Evolutionary conservation across 2,329 filamentous ascomycete genomes (phyloP), one percentile per base, ranked within the genome.

Genomic region (Pseudocercospora cruenta): DNA sequence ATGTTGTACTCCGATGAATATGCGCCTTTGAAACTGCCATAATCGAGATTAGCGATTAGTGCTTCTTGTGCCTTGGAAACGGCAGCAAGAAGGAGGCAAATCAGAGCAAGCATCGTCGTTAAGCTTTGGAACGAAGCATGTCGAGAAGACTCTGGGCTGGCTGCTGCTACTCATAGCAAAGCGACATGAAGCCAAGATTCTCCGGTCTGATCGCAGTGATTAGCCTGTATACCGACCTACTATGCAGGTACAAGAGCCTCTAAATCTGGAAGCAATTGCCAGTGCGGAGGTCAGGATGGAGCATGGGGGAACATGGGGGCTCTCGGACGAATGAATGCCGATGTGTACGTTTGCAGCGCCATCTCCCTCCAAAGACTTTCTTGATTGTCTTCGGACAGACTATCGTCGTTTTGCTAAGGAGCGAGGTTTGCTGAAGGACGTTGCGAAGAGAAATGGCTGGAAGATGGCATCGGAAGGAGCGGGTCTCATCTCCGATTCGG

Each of bases 11-110:
- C 47, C 19, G 63, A 24, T 2, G 66, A 69, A 64, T 69, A 72
- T 10, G 69, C 60, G 49, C 70, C 71, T 21, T 60, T 31, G 64
- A 73, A 73, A 4, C 58, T 70, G 49, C 69, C 70, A 58, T 72
- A 72, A 53, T 71, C 62, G 49, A 73, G 71, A 16, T 64, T 4
- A 33, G 67, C 66, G 14, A 58, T 62, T 2, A 67, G 58, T 0
- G 49, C 62, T 16, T 51, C 65, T 22, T 68, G 65, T 26, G 51
- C 51, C 26, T 16, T 2, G 8, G 24, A 16, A 33, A n/a, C 3
- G n/a, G 51, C 24, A 10, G 51, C 51, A 26, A 33, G 24, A 26
- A 55, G 51, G 26, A 55, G 26, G 26, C 51, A 55, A 26, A 16
- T 10, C 24, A 55, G 24, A 26, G 19, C 19, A 12, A 24, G 47